A percentile compares a stretch with the other conserved stretches of the same genome.
These are phyloP conservation scores for Immersiporthe knoxdaviesiana DNA, from an alignment of 2,329 filamentous ascomycete genomes.

Conservation along the genomic window DNA sequence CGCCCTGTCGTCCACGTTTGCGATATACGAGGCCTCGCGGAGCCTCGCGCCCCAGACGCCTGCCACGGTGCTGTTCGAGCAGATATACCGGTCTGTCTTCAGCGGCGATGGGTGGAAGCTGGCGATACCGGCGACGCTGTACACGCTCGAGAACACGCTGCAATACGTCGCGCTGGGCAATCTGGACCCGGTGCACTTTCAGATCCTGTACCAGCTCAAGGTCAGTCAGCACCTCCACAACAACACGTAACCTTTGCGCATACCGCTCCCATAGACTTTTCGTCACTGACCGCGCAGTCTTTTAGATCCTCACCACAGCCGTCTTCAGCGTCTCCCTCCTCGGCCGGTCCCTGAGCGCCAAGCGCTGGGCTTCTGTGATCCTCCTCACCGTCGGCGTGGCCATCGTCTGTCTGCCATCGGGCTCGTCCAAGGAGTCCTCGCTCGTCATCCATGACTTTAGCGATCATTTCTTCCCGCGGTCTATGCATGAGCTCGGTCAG, in stretches of 20 bases:
- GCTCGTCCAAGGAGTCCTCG: conserved; percentile 50
- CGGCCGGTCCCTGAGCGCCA: conserved; percentile 67
- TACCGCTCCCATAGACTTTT: not conserved
- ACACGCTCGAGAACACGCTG: conserved; percentile 90
- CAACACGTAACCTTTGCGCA: not conserved
- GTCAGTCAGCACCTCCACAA: conserved; percentile 41
- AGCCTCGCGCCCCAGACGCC: conserved; percentile 78
- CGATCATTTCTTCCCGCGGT: conserved; percentile 75
- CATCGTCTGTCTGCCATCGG: conserved; percentile 78
- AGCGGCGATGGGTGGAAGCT: conserved; percentile 93
- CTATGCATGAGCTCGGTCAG: conserved; percentile 75
- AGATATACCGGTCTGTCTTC: conserved; percentile 81
- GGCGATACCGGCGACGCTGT: conserved; percentile 83
- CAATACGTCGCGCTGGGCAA: conserved; percentile 93
- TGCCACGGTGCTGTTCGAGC: conserved; percentile 76
- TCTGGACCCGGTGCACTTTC: conserved; percentile 88
- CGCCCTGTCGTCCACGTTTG: conserved; percentile 80
- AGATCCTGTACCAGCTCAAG: conserved; percentile 92
- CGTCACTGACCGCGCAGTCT: conserved; percentile 10
- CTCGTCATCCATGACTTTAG: conserved; percentile 66
- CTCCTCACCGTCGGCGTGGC: conserved; percentile 81
- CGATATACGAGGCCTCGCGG: conserved; percentile 83
- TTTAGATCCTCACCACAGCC: conserved; percentile 80
- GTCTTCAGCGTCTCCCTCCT: conserved; percentile 83
- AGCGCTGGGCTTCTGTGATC: conserved; percentile 80